Evolutionary conservation across 75 land plant genomes (phyloP).

Genomic region (Picea sitchensis): DNA sequence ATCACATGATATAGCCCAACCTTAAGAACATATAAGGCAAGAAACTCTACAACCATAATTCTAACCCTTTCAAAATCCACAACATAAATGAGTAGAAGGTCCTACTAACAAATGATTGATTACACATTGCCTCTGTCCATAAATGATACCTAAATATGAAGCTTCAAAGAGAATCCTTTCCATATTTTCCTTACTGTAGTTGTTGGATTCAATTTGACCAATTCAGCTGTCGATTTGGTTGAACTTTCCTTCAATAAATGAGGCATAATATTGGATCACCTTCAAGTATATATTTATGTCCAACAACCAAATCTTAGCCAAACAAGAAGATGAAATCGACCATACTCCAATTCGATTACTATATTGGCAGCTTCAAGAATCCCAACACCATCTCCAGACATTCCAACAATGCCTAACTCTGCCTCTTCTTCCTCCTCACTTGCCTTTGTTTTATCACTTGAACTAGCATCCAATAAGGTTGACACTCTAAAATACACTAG

Average conservation of each 20-base stretch:
- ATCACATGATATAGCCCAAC: neutral
- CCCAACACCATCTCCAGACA: too few relatives aligned
- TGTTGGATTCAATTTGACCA: too few relatives aligned
- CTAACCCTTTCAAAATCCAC: neutral
- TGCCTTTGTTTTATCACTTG: constrained; percentile 65
- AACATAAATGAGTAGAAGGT: constrained; percentile 5
- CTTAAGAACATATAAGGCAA: neutral
- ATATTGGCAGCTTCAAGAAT: too few relatives aligned
- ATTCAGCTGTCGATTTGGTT: too few relatives aligned
- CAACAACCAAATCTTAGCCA: too few relatives aligned
- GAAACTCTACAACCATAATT: neutral
- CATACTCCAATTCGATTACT: too few relatives aligned
- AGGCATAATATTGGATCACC: too few relatives aligned
- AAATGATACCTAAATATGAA: constrained; percentile 1
- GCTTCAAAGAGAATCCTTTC: neutral
- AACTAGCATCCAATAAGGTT: constrained; percentile 80
- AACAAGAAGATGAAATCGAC: too few relatives aligned
- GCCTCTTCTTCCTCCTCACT: constrained; percentile 92
- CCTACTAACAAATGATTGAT: neutral
- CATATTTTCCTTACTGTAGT: neutral
- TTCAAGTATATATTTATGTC: too few relatives aligned
- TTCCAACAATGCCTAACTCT: too few relatives aligned
- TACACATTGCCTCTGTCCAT: neutral
- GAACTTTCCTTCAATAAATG: too few relatives aligned
- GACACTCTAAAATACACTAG: constrained; percentile 94